Conservation (phyloP, 768 basidiomycete species). For the Tricholoma hemisulphureum region DNA sequence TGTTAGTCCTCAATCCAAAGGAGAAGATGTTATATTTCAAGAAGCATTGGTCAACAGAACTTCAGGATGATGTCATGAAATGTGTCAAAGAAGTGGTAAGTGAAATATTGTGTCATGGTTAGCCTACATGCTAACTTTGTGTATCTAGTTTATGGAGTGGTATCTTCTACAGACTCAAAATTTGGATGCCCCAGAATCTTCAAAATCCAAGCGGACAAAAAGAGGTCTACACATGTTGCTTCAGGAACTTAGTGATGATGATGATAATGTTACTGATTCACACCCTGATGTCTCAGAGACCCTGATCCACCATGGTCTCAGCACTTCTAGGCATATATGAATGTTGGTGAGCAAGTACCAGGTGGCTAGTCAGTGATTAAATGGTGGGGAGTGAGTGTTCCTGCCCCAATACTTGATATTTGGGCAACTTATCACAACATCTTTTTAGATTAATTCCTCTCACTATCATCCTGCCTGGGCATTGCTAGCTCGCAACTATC, state of each 20-base stretch:
- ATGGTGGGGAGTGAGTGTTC: conserved; percentile 36
- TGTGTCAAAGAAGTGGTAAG: not conserved
- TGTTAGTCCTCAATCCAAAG: conserved; percentile 24
- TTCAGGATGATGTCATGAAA: conserved; percentile 14
- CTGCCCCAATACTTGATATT: not conserved
- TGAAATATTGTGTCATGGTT: not conserved
- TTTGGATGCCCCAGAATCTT: not conserved
- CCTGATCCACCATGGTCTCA: conserved; percentile 10
- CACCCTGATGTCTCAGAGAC: too few relatives aligned
- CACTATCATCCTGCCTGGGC: conserved; percentile 32
- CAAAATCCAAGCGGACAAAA: not conserved
- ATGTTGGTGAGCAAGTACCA: conserved; percentile 8
- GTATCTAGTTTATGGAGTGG: not conserved
- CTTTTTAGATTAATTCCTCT: not conserved
- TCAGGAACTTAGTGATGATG: too few relatives aligned
- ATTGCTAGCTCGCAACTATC: conserved; percentile 34
- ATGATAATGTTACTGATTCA: too few relatives aligned
- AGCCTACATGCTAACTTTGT: not conserved
- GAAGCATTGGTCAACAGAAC: conserved; percentile 23
- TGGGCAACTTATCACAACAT: too few relatives aligned
- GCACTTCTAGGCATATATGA: conserved; percentile 19
- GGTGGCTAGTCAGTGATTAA: conserved; percentile 17
- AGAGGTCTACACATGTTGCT: too few relatives aligned
- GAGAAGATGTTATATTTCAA: conserved; percentile 24
- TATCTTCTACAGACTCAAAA: not conserved